Base-by-base conservation (phyloP, 208 protist genomes). In the Crithidia thermophila region DNA sequence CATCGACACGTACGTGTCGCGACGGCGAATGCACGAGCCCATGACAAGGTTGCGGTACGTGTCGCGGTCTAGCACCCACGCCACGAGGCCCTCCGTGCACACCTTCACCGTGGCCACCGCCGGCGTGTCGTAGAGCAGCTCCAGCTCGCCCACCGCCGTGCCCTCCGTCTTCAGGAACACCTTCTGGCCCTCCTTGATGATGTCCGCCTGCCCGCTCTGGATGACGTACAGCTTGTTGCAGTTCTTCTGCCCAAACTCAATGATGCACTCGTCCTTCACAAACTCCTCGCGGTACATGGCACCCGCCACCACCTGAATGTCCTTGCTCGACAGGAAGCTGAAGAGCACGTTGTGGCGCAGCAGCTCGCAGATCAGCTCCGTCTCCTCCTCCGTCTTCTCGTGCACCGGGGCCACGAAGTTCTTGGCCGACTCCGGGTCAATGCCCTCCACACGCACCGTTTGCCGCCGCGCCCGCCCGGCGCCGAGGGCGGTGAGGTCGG, bases 41-140 rank as follows among this genome's bases (percentile, higher is more conserved):
- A 97, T 97, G 28, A 97, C 88, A 4, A 97, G 75, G 77, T 94
- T 91, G 65, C 88, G 85, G 81, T 97, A 97, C 57, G 92, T 95
- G 25, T 90, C 90, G 50, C 92, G 85, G 76, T 93, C 90, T n/a
- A 97, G 77, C 64, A 88, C 84, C 90, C 90, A 97, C 20, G 89
- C 85, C 11, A 95, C 82, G 25, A 93, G 78, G 30, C 61, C 47
- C 52, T 86, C 74, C 21, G 86, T 88, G 77, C 77, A 88, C 28
- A 95, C 90, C 58, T 88, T 84, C 37, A 97, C 91, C 1, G 89
- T 94, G 7, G 91, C 91, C 4, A 94, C 87, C 46, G 81, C 83
- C 4, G 87, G 85, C 3, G 91, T 95, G 56, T 97, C 85, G 75
- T 97, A 97, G 58, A 97, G 87, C 46, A 97, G 80, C 79, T 97